phyloP scores from a whole-genome alignment of 2,329 filamentous ascomycete species.

The Cercospora zeae-maydis region DNA sequence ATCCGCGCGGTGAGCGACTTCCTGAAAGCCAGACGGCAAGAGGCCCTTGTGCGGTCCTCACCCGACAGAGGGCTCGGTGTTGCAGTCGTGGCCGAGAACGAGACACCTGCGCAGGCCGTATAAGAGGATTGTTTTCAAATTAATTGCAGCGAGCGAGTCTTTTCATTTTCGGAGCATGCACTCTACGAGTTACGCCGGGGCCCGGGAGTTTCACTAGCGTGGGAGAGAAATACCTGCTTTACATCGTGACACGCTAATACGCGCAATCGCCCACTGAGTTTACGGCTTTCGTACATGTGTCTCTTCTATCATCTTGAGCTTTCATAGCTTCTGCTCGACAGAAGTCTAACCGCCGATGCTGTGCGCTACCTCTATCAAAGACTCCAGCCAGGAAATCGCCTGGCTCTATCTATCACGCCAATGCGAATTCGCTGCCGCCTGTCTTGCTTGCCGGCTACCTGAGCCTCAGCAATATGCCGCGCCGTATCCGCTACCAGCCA shows the following conservation, averaged over 20 bases:
- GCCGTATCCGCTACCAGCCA: neutral
- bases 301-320: neutral
- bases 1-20: constrained; percentile 94
- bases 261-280: neutral
- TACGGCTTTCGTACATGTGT: neutral
- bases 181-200: constrained; percentile 5
- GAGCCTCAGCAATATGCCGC: neutral
- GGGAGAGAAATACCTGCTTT: neutral
- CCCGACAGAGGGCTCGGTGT: constrained; percentile 82
- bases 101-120: constrained; percentile 65
- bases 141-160: neutral
- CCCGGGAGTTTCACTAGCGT: neutral
- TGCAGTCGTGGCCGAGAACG: constrained; percentile 81
- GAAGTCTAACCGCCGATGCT: neutral
- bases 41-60: constrained; percentile 88
- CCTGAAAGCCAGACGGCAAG: constrained; percentile 79
- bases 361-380: neutral
- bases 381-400: neutral
- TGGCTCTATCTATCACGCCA: neutral
- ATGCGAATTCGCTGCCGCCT: neutral
- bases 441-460: neutral
- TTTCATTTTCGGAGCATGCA: neutral
- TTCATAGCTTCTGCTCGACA: neutral
- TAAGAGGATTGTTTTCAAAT: constrained; percentile 24
- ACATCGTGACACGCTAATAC: neutral